Base-by-base conservation (phyloP, 1,284 basidiomycete species). In the Apiotrichum brassicae region DNA sequence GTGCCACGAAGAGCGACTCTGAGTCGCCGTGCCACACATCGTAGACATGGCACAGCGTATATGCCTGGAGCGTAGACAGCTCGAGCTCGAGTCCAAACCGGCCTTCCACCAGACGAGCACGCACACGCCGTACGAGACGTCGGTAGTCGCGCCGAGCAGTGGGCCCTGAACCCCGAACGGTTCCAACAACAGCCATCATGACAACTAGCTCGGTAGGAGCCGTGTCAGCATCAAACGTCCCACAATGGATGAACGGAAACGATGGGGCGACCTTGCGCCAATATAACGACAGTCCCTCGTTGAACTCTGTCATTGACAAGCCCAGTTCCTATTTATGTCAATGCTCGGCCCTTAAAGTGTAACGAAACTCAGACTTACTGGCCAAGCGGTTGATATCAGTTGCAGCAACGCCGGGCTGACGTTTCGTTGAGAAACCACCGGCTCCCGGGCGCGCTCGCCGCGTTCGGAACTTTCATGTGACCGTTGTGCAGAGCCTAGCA, bases 191-290 rank as follows among this genome's bases (percentile, higher is more conserved):
- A 18, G 57, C 54, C 64, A 70, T 66, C 58, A 70, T 63, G 41
- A 62, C 34, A 44, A 68, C 45, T 7, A 70, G 53, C 34, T 67
- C 59, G 16, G 49, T 9, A 2, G 66, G 53, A n/a, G 64, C 59
- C 2, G 55, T 40, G 32, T 62, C 47, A 19, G 59, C 22, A 46
- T 65, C 62, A 43, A 70, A 66, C 13, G 66, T 70, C 0, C 62
- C 62, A 2, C 57, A 60, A 54, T 70, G 68, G 35, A 70, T 64
- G 46, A 68, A 67, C 4, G 68, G 68, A 42, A 61, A 68, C 14
- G 56, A 61, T 2, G 65, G 64, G 6, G 68, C 61, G 20, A 65
- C 57, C 18, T 57, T 45, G 2, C 49, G 51, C 66, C 66, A 70
- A 49, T 66, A 68, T 6, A 43, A 23, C 6, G 43, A 28, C 11